Percentiles rank a stretch among this genome's conserved stretches.
These are phyloP conservation scores for Penicillium lagena DNA, from an alignment of 495 filamentous ascomycete genomes.

Conservation along the genomic window DNA sequence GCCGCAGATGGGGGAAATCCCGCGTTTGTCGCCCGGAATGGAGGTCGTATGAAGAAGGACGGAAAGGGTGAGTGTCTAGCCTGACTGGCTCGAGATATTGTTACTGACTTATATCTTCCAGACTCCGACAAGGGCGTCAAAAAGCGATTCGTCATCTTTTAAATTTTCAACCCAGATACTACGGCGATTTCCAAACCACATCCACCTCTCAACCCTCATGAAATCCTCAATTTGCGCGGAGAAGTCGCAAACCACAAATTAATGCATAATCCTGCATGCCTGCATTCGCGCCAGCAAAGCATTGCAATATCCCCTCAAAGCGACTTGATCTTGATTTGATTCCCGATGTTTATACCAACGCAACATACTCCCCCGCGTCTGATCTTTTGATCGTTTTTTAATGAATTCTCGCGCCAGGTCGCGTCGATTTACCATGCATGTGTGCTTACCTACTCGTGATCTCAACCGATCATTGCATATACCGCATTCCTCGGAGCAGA, in stretches of 20 bases:
- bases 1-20: slow-evolving; percentile 70
- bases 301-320: not conserved
- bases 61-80: slow-evolving; percentile 9
- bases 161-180: no score
- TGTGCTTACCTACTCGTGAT: no score
- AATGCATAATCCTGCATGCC: not conserved
- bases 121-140: slow-evolving; percentile 17
- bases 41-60: slow-evolving; percentile 9
- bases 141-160: not conserved
- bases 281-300: not conserved
- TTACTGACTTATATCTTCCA: not conserved
- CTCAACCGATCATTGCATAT: no score
- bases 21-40: slow-evolving; percentile 14
- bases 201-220: no score
- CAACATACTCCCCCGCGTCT: no score
- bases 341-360: not conserved
- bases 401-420: no score
- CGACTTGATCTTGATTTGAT: not conserved
- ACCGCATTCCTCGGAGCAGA: no score
- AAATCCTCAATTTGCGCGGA: not conserved
- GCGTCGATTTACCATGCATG: no score
- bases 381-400: no score
- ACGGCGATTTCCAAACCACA: no score
- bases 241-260: not conserved
- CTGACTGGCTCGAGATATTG: no score